These are phyloP conservation scores for Apocynum venetum DNA, from an alignment of 257 asterid genomes.

Conservation along the genomic window DNA sequence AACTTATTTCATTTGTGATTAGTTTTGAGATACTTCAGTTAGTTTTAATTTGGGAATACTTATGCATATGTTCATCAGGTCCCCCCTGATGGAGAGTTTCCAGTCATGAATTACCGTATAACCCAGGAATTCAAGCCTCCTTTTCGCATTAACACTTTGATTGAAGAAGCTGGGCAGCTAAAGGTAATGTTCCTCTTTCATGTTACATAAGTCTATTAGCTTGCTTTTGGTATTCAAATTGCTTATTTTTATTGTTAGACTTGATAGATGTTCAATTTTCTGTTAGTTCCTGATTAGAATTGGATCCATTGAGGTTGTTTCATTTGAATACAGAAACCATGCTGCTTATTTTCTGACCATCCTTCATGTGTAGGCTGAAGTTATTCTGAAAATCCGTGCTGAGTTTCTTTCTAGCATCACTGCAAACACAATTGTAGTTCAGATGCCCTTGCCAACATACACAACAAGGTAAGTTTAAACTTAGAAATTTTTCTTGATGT, in stretches of 20 bases:
- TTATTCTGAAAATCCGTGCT: constrained; percentile 87
- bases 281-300: neutral
- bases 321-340: neutral
- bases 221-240: neutral
- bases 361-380: constrained; percentile 73
- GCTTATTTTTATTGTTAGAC: neutral
- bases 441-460: constrained; percentile 93
- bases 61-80: constrained; percentile 48
- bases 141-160: constrained; percentile 74
- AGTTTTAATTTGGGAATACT: constrained; percentile 10
- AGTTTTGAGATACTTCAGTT: constrained; percentile 13
- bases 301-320: neutral
- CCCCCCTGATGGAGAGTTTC: constrained; percentile 98
- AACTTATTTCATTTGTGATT: constrained; percentile 18
- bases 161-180: constrained; percentile 89
- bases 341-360: constrained; percentile 3
- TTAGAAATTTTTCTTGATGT: neutral
- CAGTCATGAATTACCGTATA: constrained; percentile 98
- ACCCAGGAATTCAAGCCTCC: constrained; percentile 99
- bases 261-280: neutral
- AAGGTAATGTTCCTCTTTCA: constrained; percentile 49
- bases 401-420: constrained; percentile 83
- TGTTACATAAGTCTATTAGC: neutral
- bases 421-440: constrained; percentile 81
- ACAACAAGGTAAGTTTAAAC: constrained; percentile 60